Base-by-base conservation (phyloP, 169 alveolate species). In the Plasmodium inui region DNA sequence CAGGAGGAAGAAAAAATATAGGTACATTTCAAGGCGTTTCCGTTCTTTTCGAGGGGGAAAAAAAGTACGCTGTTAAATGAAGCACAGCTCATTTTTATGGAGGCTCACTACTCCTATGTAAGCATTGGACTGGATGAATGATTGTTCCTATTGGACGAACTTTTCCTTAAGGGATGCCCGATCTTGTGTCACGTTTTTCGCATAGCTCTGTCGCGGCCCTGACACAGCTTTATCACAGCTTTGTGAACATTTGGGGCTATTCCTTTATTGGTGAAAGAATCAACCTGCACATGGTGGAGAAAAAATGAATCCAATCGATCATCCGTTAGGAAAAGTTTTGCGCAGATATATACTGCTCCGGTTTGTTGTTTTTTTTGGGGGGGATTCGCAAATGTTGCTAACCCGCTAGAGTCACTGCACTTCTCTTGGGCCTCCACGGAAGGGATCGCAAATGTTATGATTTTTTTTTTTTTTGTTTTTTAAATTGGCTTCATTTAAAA, bases 21-120 rank as follows among this genome's bases (percentile, higher is more conserved):
- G 50, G 74, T 78, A 88, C 94, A 88, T 88, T 57, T 88, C 94
- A 61, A 67, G 72, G 44, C 73, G 32, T 37, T 39, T 79, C 91
- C 37, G 37, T 14, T 74, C 5, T 17, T 14, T 50, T 81, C 12
- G 28, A 17, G 26, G 41, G 26, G 46, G 14, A 41, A 55, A 83
- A 37, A 32, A 61, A 67, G 73, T 61, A 28, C 46, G 44, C 44
- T 67, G 41, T 22, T 67, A 22, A 28, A 8, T 67, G 37, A 26
- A 67, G 37, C 37, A 14, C 37, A 67, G 22, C 30, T 67, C 76
- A 67, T 67, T 67, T 28, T 67, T 67, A 67, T 26, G 37, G 76
- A 8, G 14, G 76, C n/a, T 67, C 37, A 67, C n/a, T 67, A 67
- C 37, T 41, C 76, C 37, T 67, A 67, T 67, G 76, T 26, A 26